Percentiles rank a stretch among this genome's conserved stretches.
Evolutionary conservation across 1,284 basidiomycete species (phyloP).

Genomic region (Ganoderma sinense): DNA sequence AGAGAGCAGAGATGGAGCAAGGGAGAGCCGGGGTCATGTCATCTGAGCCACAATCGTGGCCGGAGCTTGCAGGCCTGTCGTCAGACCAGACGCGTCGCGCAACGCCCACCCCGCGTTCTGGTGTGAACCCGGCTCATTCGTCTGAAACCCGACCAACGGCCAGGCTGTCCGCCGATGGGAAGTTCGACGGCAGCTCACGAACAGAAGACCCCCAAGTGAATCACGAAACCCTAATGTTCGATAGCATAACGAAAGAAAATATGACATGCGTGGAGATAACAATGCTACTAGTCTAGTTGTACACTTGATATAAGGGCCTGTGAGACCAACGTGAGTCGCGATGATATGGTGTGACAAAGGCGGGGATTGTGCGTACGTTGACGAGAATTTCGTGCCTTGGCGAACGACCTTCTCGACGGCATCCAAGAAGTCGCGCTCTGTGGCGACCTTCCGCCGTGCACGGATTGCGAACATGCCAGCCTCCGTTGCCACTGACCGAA

Average conservation of each 20-base stretch:
- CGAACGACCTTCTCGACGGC: conserved; percentile 98
- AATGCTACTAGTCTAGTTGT: conserved; percentile 37
- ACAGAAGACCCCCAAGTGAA: not conserved
- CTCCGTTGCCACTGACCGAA: conserved; percentile 97
- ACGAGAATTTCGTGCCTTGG: conserved; percentile 97
- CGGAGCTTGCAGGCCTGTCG: conserved; percentile 28
- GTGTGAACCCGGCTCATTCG: not conserved
- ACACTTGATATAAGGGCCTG: conserved; percentile 52
- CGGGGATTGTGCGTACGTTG: conserved; percentile 65
- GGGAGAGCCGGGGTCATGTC: conserved; percentile 13
- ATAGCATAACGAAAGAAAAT: conserved; percentile 26
- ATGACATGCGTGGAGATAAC: conserved; percentile 17
- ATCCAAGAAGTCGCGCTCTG: conserved; percentile 97
- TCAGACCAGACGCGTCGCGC: conserved; percentile 15
- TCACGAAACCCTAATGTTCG: conserved; percentile 17
- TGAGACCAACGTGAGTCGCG: conserved; percentile 3
- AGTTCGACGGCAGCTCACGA: not conserved
- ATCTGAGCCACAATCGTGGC: conserved; percentile 7
- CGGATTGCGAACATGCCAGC: conserved; percentile 99
- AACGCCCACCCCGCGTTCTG: conserved; percentile 8
- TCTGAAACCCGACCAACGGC: not conserved
- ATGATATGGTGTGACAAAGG: not conserved
- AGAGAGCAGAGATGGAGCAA: not conserved
- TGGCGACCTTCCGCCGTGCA: conserved; percentile 95
- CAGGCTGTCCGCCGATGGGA: no score